A percentile compares a stretch with the other conserved stretches of the same genome.
phyloP scores from a whole-genome alignment of 371 early-diverging fungal genomes.

The Mortierella sp. region DNA sequence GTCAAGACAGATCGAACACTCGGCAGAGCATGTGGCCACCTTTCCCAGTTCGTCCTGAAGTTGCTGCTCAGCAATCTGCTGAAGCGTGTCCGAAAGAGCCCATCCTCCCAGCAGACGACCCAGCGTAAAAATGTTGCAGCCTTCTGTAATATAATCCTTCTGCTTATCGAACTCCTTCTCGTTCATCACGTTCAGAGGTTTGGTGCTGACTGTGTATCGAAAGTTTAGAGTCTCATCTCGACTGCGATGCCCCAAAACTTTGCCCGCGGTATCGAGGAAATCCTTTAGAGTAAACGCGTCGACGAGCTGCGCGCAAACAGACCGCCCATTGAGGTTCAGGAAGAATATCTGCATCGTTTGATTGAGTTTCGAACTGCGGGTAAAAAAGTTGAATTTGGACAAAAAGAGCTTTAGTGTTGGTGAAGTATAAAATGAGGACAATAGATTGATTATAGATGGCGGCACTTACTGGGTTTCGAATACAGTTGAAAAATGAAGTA shows the following conservation, averaged over 20 bases:
- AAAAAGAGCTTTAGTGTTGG: background rate
- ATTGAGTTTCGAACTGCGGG: background rate
- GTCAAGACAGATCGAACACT: conserved; percentile 34
- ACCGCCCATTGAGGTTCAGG: background rate
- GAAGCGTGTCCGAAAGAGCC: conserved; percentile 19
- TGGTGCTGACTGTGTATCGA: conserved; percentile 24
- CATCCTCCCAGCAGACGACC: conserved; percentile 33
- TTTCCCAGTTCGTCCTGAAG: conserved; percentile 22
- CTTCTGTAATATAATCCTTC: conserved; percentile 19
- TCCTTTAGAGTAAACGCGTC: conserved; percentile 22
- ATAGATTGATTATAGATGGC: background rate
- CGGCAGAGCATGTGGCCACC: conserved; percentile 1
- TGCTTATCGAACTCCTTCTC: conserved; percentile 10
- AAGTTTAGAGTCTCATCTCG: conserved; percentile 23
- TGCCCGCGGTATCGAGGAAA: conserved; percentile 13
- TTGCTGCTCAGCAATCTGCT: conserved; percentile 25
- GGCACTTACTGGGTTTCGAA: background rate
- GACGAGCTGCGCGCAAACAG: background rate
- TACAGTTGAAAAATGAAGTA: background rate
- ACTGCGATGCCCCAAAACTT: background rate
- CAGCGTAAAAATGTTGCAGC: conserved; percentile 29
- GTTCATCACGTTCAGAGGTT: conserved; percentile 19
- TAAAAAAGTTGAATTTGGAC: background rate
- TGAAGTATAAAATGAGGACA: background rate
- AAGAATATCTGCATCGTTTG: conserved; percentile 31